Evolutionary conservation across 2,329 filamentous ascomycete species (phyloP).

Genomic region (Colletotrichum neosansevieriae): DNA sequence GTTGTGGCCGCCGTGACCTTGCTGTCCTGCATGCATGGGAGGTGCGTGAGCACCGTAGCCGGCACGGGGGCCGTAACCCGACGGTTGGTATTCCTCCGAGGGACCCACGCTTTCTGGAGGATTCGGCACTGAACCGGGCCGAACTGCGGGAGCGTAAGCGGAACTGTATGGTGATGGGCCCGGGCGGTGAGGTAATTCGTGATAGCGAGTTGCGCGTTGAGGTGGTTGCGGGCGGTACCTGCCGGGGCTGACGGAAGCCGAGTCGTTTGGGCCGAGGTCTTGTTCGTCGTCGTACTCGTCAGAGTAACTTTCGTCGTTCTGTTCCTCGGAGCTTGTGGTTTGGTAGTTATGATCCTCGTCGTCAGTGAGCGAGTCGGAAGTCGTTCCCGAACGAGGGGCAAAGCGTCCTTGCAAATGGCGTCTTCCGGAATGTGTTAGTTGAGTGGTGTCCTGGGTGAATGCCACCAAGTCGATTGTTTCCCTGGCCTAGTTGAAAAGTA

Average conservation of each 20-base stretch:
- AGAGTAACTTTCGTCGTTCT: slow-evolving; percentile 46
- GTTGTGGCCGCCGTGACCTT: slow-evolving; percentile 43
- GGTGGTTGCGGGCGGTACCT: slow-evolving; percentile 40
- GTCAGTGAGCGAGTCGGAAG: slow-evolving; percentile 53
- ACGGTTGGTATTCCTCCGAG: slow-evolving; percentile 68
- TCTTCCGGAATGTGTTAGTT: slow-evolving; percentile 40
- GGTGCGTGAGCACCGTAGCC: slow-evolving; percentile 35
- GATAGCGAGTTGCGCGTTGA: slow-evolving; percentile 40
- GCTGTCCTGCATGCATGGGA: slow-evolving; percentile 36
- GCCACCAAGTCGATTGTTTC: slow-evolving; percentile 37
- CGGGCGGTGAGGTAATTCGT: slow-evolving; percentile 47
- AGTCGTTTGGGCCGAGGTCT: slow-evolving; percentile 64
- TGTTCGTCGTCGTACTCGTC: slow-evolving; percentile 53
- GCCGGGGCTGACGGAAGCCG: slow-evolving; percentile 62
- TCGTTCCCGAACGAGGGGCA: slow-evolving; percentile 38
- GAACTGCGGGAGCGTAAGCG: slow-evolving; percentile 50
- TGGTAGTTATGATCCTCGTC: slow-evolving; percentile 53
- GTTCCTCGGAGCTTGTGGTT: slow-evolving; percentile 47
- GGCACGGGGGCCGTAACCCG: slow-evolving; percentile 52
- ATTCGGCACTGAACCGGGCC: slow-evolving; percentile 59
- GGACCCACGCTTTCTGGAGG: slow-evolving; percentile 74
- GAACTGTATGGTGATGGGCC: neutral
- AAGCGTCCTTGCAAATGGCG: slow-evolving; percentile 40
- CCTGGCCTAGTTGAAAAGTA: slow-evolving; percentile 39
- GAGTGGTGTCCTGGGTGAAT: slow-evolving; percentile 38